Percentiles rank a stretch among this genome's conserved stretches.
Conservation (phyloP, 129 eudicot species). For the Artemisia tridentata region DNA sequence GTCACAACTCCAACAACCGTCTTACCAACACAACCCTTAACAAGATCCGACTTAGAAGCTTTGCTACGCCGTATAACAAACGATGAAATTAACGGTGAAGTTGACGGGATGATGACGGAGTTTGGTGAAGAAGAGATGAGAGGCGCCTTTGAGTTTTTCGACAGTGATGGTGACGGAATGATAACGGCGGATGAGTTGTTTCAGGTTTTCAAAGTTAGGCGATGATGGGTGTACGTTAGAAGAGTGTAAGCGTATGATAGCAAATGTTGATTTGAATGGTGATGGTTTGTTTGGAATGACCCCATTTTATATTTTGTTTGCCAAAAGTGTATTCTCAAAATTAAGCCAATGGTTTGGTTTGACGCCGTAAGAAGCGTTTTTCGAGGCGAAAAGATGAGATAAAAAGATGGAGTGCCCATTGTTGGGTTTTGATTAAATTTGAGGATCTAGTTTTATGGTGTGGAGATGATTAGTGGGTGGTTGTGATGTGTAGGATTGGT, state of each 20-base stretch:
- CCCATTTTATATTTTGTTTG: too few species aligned
- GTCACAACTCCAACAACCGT: conserved; percentile 59
- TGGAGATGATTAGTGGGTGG: neutral
- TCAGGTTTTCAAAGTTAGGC: conserved; percentile 48
- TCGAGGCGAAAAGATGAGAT: conserved; percentile 36
- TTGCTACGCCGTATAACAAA: conserved; percentile 39
- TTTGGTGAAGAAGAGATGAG: conserved; percentile 46
- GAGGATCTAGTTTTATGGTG: conserved; percentile 29
- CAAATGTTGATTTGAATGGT: conserved; percentile 57
- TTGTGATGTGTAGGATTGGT: conserved; percentile 15
- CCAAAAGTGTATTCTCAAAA: too few species aligned
- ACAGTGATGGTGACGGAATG: conserved; percentile 71
- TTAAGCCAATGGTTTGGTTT: too few species aligned
- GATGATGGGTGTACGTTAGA: conserved; percentile 64
- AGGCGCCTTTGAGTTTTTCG: conserved; percentile 71
- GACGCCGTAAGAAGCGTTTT: conserved; percentile 33
- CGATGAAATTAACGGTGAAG: conserved; percentile 33
- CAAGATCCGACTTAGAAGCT: conserved; percentile 41
- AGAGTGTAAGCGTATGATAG: conserved; percentile 83
- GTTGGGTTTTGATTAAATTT: conserved; percentile 46
- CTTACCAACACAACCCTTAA: conserved; percentile 31
- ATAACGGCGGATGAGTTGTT: conserved; percentile 72
- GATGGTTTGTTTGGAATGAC: conserved; percentile 90
- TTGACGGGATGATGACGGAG: conserved; percentile 69
- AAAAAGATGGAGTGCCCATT: conserved; percentile 49